These are phyloP conservation scores for Claviceps quebecensis DNA, from an alignment of 2,329 filamentous ascomycete species.

Conservation along the genomic window DNA sequence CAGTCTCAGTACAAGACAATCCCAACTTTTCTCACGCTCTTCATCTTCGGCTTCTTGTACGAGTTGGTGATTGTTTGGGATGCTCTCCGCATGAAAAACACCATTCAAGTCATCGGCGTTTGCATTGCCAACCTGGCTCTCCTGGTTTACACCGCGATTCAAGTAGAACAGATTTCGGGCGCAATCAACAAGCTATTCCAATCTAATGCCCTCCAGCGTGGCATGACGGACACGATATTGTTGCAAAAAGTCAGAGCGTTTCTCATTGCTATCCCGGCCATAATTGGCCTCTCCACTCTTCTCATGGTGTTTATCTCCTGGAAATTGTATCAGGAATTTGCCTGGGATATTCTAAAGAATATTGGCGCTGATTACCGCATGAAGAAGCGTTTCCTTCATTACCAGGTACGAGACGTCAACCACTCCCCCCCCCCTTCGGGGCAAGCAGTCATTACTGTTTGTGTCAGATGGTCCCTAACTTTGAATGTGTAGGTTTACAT, in stretches of 20 bases:
- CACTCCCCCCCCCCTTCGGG: neutral
- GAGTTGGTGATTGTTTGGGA: constrained; percentile 84
- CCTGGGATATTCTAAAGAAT: constrained; percentile 98
- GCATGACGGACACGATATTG: constrained; percentile 28
- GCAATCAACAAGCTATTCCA: constrained; percentile 46
- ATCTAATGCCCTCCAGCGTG: constrained; percentile 28
- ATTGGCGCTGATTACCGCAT: constrained; percentile 94
- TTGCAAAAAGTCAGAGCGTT: constrained; percentile 61
- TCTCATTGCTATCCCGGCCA: constrained; percentile 70
- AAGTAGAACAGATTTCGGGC: constrained; percentile 76
- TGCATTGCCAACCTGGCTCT: constrained; percentile 87
- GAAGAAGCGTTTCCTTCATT: constrained; percentile 92
- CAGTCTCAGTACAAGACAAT: constrained; percentile 55
- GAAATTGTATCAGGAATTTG: constrained; percentile 97
- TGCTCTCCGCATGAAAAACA: constrained; percentile 87
- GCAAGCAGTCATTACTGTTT: neutral
- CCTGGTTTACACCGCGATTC: constrained; percentile 82
- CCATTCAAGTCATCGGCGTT: constrained; percentile 92
- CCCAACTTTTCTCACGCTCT: constrained; percentile 86
- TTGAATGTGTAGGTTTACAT: constrained; percentile 67
- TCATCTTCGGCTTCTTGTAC: constrained; percentile 96
- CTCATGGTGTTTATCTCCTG: constrained; percentile 66
- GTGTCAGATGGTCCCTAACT: neutral
- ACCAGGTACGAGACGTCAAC: constrained; percentile 52
- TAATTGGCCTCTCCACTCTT: constrained; percentile 65